phyloP scores from a whole-genome alignment of 2,329 filamentous ascomycete genomes.

The Aspergillus unguis region DNA sequence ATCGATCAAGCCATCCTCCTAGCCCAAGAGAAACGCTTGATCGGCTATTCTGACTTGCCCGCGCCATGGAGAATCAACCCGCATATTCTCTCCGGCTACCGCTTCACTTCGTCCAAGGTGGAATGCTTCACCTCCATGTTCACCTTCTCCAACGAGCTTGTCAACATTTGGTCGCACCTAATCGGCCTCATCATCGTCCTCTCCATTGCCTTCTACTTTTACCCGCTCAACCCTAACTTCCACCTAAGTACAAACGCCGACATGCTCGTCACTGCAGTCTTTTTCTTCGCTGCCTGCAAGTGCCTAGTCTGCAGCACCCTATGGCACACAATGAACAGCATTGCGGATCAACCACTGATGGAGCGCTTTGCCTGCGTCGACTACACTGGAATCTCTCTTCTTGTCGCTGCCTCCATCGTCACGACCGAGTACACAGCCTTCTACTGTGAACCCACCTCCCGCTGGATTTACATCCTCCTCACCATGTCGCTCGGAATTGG shows the following conservation, averaged over 20 bases:
- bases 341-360: slow-evolving; percentile 82
- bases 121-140: slow-evolving; percentile 85
- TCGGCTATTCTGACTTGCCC: slow-evolving; percentile 86
- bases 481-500: slow-evolving; percentile 79
- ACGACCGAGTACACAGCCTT: slow-evolving; percentile 98
- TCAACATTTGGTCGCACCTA: slow-evolving; percentile 98
- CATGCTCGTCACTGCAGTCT: slow-evolving; percentile 84
- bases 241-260: slow-evolving; percentile 81
- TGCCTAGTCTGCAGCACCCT: slow-evolving; percentile 92
- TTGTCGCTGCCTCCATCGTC: slow-evolving; percentile 92
- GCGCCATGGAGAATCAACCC: slow-evolving; percentile 92
- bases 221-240: slow-evolving; percentile 85
- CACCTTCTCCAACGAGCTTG: slow-evolving; percentile 81
- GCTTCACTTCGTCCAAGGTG: slow-evolving; percentile 86
- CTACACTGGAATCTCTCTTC: slow-evolving; percentile 92
- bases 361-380: slow-evolving; percentile 97
- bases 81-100: slow-evolving; percentile 86
- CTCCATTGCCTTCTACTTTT: slow-evolving; percentile 90
- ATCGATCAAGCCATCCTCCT: slow-evolving; percentile 73
- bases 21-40: slow-evolving; percentile 75
- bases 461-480: slow-evolving; percentile 78
- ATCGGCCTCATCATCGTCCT: slow-evolving; percentile 86
- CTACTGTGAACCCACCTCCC: slow-evolving; percentile 88
- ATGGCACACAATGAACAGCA: slow-evolving; percentile 99
- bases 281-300: slow-evolving; percentile 94